Conservation (phyloP, 176 grass and related monocot genomes). For the Phyllostachys edulis region DNA sequence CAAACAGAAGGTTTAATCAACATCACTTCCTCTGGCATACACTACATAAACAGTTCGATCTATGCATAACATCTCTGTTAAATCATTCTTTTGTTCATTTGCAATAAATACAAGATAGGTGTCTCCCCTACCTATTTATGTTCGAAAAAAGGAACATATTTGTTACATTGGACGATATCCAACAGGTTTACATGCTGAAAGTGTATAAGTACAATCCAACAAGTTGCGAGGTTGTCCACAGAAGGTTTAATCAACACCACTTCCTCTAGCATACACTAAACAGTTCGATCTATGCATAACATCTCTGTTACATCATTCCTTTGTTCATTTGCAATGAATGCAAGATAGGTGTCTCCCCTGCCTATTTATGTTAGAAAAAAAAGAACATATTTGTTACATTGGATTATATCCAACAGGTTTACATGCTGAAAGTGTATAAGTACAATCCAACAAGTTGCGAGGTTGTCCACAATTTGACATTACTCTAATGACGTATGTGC, state of each 20-base stretch:
- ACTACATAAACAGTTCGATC: conserved; percentile 15
- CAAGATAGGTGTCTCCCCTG: too few species aligned
- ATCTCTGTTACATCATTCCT: too few species aligned
- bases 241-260: too few species aligned
- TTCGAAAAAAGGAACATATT: too few species aligned
- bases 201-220: not conserved
- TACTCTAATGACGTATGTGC: not conserved
- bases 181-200: not conserved
- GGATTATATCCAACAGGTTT: too few species aligned
- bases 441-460: not conserved
- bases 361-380: too few species aligned
- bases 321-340: too few species aligned
- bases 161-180: not conserved
- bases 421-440: too few species aligned
- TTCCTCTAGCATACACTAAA: too few species aligned
- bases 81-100: not conserved
- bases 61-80: not conserved
- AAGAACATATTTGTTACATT: too few species aligned
- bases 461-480: not conserved
- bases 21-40: conserved; percentile 3
- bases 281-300: too few species aligned
- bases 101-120: not conserved
- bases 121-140: not conserved
- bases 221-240: too few species aligned
- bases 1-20: conserved; percentile 39